These are phyloP conservation scores for Mentha longifolia DNA, from an alignment of 257 asterid species.

Conservation along the genomic window DNA sequence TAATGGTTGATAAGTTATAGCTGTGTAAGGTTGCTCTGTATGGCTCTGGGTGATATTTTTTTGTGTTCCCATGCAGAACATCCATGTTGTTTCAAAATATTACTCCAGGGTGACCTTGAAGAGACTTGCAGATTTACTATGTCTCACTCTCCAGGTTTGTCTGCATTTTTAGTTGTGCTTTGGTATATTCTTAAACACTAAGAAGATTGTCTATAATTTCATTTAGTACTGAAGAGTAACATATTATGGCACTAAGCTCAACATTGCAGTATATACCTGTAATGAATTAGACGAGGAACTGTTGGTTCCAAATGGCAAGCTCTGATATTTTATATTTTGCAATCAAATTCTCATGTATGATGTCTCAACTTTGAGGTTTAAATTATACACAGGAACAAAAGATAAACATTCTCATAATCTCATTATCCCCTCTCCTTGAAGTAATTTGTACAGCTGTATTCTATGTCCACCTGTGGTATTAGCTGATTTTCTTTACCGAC, in stretches of 20 bases:
- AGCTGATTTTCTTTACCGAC: constrained; percentile 2
- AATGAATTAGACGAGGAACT: background rate
- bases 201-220: background rate
- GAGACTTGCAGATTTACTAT: constrained; percentile 87
- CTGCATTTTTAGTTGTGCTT: constrained; percentile 16
- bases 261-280: background rate
- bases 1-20: constrained; percentile 14
- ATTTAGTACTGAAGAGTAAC: background rate
- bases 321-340: background rate
- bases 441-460: background rate
- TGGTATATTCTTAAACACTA: background rate
- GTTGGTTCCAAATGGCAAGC: background rate
- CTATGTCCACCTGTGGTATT: background rate
- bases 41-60: constrained; percentile 2
- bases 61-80: constrained; percentile 68
- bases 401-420: background rate
- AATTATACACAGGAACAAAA: background rate
- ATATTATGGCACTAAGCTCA: background rate
- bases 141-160: constrained; percentile 77
- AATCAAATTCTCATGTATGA: background rate
- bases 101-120: constrained; percentile 87
- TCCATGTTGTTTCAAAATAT: constrained; percentile 90
- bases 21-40: background rate
- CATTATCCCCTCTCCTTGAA: background rate
- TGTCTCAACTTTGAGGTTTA: background rate